Evolutionary conservation across 768 basidiomycete genomes (phyloP), one percentile per base, ranked within the genome.

Genomic region (Amanita pallidorosea): DNA sequence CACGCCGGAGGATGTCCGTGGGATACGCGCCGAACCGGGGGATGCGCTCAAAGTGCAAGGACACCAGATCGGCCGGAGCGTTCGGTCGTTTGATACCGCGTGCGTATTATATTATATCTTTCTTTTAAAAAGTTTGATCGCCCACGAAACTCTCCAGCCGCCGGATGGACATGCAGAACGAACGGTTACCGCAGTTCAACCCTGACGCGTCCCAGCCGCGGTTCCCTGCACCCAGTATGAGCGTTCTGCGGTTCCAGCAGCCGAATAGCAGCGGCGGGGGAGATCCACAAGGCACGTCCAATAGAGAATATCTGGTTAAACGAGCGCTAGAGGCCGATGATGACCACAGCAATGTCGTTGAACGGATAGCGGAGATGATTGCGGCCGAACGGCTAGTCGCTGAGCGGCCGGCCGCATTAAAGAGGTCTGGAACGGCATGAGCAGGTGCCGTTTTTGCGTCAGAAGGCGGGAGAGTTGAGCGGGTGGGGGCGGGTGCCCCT

Each of bases 21-120:
- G 56, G 15, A 22, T 57, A 44, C 67, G 60, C n/a, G 56, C 64
- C 29, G 73, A 74, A 7, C 64, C 70, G 9, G 41, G 18, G 7
- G 79, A 83, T 60, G 76, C 73, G 52, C 78, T 89, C 25, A 73
- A 72, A 29, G 83, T 83, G 31, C 79, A 81, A 44, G 78, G 77
- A 29, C 65, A 74, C 49, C 76, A 77, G 54, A 71, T 84, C 57
- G 71, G 74, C 54, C 70, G 73, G 53, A 73, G 73, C 53, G 86
- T 90, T 62, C 78, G 74, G 51, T 81, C 66, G 52, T 90, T 89
- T 67, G 83, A 77, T 59, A 85, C 88, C 54, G 87, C 87, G 81
- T 87, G 58, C 57, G 83, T 77, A 13, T 27, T 25, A 1, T 27
- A 23, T 5, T 29, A 2, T 9, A 8, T 29, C 17, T 46, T 29